Percentiles rank a stretch among this genome's conserved stretches.
These are phyloP conservation scores for Pestalotiopsis sp. DNA, from an alignment of 2,329 filamentous ascomycete species.

Conservation along the genomic window DNA sequence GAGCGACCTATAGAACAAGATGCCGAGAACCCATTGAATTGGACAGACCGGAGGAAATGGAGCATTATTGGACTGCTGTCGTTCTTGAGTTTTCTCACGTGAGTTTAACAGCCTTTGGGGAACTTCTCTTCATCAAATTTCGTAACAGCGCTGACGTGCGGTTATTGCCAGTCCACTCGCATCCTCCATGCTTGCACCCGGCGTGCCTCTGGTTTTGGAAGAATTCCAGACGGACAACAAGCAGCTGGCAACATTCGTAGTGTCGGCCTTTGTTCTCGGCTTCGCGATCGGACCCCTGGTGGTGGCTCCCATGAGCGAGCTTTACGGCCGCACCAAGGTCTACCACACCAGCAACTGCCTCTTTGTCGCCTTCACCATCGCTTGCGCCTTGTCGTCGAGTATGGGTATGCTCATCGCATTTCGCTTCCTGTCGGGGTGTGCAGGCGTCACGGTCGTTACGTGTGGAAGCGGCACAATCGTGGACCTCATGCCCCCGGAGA, in stretches of 20 bases:
- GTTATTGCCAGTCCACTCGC: not conserved
- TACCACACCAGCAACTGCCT: not conserved
- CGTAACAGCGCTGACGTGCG: not conserved
- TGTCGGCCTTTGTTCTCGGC: not conserved
- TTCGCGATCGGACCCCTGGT: not conserved
- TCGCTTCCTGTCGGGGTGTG: slow-evolving; percentile 42
- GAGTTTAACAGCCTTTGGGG: not conserved
- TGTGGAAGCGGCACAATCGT: no score
- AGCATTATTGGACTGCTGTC: not conserved
- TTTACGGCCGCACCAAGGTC: not conserved
- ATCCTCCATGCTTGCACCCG: not conserved
- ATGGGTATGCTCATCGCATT: slow-evolving; percentile 23
- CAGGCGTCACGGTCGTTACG: no score
- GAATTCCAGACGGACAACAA: not conserved
- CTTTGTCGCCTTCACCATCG: slow-evolving; percentile 31
- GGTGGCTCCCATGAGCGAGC: not conserved
- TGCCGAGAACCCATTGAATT: not conserved
- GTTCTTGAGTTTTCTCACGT: not conserved
- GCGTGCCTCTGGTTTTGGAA: not conserved
- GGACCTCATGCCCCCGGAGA: no score
- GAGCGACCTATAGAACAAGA: not conserved
- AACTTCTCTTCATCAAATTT: not conserved
- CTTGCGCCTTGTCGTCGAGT: slow-evolving; percentile 51
- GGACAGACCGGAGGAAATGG: not conserved
- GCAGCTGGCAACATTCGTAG: not conserved